Conservation (phyloP, 2,329 filamentous ascomycete species). For the Aspergillus niger region DNA sequence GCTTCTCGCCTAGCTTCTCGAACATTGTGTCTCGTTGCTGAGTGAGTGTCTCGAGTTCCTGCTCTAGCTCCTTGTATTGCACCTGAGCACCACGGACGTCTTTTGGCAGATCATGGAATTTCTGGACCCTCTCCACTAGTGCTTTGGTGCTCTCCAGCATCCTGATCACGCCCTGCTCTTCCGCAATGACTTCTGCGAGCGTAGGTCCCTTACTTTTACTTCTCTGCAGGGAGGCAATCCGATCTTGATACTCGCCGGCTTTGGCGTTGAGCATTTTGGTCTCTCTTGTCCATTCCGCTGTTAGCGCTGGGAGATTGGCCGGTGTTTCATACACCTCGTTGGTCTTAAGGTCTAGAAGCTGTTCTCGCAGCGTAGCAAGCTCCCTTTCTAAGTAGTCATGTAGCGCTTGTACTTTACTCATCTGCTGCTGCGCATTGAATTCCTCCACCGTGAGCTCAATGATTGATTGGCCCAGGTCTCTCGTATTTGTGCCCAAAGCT, state of each 20-base stretch:
- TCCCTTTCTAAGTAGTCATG: constrained; percentile 59
- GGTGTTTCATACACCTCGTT: constrained; percentile 55
- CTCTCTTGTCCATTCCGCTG: constrained; percentile 71
- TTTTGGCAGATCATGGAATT: constrained; percentile 72
- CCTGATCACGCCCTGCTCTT: constrained; percentile 61
- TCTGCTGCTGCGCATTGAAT: constrained; percentile 57
- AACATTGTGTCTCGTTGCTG: constrained; percentile 71
- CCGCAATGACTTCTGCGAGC: constrained; percentile 56
- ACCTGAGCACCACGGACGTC: constrained; percentile 68
- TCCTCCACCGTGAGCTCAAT: constrained; percentile 59
- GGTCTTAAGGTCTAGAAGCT: constrained; percentile 35
- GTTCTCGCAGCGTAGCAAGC: constrained; percentile 36
- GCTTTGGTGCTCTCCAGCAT: constrained; percentile 63
- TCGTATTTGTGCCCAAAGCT: constrained; percentile 51
- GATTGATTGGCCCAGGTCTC: constrained; percentile 55
- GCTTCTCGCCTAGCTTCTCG: constrained; percentile 65
- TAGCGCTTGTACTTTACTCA: constrained; percentile 59
- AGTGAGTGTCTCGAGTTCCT: constrained; percentile 63
- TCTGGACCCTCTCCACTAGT: constrained; percentile 67
- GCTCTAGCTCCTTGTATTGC: constrained; percentile 69
- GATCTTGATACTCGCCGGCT: constrained; percentile 67
- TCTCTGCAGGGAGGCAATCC: constrained; percentile 47
- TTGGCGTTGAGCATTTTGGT: constrained; percentile 68
- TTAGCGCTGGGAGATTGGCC: constrained; percentile 65
- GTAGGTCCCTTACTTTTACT: constrained; percentile 33